Base-by-base conservation (phyloP, 768 basidiomycete genomes). In the Naganishia antarctica region DNA sequence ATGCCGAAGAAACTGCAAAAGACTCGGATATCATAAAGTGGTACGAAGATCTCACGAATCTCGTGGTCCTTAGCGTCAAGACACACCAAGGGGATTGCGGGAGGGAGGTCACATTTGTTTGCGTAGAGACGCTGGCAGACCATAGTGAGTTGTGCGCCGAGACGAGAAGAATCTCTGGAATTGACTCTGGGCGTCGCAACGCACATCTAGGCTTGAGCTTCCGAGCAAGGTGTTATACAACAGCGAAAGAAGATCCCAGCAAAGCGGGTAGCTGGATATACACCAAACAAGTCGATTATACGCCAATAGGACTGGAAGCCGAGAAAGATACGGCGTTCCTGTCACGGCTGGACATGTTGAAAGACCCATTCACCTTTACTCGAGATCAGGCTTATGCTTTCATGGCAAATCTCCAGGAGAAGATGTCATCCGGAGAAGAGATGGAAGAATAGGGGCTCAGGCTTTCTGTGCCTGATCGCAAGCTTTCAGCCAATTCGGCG, bases 41-140 rank as follows among this genome's bases (percentile, higher is more conserved):
- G 66, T 94, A 94, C 73, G 90, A 92, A 75, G 90, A 92, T 70
- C 76, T 90, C 68, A 90, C 89, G 0, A 89, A 91, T 70, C 78
- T 93, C 25, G 80, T 89, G 41, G 82, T 93, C 25, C 80, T 83
- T 3, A 83, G 80, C 58, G 81, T 89, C 74, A 86, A 85, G 70
- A 75, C 81, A 59, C 81, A 80, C 63, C 72, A 69, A 40, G 76
- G 75, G 28, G 65, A 60, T 13, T 78, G 79, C 59, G 74, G 81
- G 34, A 86, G 89, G 18, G 84, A 89, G 62, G 82, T 84, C 78
- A 76, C 80, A 15, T 81, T 86, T 66, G 82, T 79, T 6, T 93
- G 90, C 74, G 76, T 89, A 0, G 68, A 73, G 59, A 71, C 70
- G 11, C 29, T 68, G 18, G 70, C 64, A 21, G 70, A 66, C 26